Evolutionary conservation across 352 stramenopile species (phyloP).

Genomic region (Pythium graminicola): DNA sequence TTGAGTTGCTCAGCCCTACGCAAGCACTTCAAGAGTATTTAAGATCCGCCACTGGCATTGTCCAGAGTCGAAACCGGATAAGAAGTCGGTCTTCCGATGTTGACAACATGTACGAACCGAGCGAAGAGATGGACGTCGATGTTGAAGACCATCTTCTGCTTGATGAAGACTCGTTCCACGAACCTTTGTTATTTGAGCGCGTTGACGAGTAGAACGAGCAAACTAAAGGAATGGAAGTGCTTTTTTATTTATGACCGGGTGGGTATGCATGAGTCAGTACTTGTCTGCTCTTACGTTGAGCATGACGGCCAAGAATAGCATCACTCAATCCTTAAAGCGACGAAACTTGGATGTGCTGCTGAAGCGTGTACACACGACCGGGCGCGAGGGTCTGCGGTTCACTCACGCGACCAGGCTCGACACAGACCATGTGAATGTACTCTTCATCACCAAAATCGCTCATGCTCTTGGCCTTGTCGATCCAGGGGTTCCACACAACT

Average conservation of each 20-base stretch:
- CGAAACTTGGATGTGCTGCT: conserved; percentile 59
- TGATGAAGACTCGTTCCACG: conserved; percentile 3
- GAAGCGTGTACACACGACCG: conserved; percentile 53
- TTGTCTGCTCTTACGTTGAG: no score
- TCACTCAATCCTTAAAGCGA: conserved; percentile 40
- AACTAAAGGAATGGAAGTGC: no score
- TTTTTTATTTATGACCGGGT: no score
- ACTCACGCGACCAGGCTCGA: conserved; percentile 89
- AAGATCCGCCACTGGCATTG: neutral
- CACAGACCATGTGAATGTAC: conserved; percentile 93
- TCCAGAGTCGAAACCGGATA: conserved; percentile 1
- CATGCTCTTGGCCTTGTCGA: conserved; percentile 91
- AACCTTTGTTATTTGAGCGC: conserved; percentile 13
- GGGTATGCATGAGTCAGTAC: no score
- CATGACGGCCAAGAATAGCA: no score
- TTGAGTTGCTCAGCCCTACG: conserved; percentile 6
- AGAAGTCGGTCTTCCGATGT: neutral
- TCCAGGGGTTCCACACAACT: conserved; percentile 94
- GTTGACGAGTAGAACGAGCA: no score
- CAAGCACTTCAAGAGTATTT: conserved; percentile 10
- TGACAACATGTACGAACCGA: neutral
- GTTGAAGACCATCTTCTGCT: neutral
- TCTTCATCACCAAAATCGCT: conserved; percentile 93
- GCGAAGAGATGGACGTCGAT: neutral
- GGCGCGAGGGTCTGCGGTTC: conserved; percentile 51